Conservation (phyloP, 306 rosid genomes). For the Pterocarpus macrocarpus region DNA sequence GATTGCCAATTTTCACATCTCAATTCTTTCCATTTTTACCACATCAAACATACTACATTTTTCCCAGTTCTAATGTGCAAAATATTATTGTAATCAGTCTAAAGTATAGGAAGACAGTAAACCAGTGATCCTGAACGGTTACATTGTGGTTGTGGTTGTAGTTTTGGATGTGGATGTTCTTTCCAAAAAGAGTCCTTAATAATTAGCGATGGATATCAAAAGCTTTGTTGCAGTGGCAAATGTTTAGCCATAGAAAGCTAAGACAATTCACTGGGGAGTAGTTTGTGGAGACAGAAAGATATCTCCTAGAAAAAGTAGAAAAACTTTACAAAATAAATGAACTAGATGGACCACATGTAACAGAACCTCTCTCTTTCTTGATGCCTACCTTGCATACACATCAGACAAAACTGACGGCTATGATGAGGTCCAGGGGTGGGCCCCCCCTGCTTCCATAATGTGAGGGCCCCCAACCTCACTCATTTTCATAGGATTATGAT, state of each 20-base stretch:
- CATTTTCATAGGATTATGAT: slow-evolving; percentile 46
- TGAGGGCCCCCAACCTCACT: slow-evolving; percentile 47
- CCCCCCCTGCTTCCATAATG: slow-evolving; percentile 48
- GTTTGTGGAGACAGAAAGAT: slow-evolving; percentile 24
- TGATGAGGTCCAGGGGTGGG: slow-evolving; percentile 56
- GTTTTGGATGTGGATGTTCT: neutral
- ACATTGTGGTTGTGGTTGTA: neutral
- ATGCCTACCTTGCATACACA: slow-evolving; percentile 64
- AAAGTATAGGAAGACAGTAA: neutral
- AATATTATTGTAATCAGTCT: neutral
- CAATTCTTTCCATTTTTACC: neutral
- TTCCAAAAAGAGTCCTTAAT: neutral
- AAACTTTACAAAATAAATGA: slow-evolving; percentile 48
- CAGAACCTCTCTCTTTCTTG: slow-evolving; percentile 56
- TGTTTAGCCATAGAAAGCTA: slow-evolving; percentile 1
- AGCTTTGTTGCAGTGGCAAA: neutral
- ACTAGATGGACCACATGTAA: slow-evolving; percentile 49
- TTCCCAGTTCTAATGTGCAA: neutral
- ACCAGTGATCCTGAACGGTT: slow-evolving; percentile 18
- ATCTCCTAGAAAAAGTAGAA: slow-evolving; percentile 15
- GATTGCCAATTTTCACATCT: slow-evolving; percentile 11
- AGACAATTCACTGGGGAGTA: slow-evolving; percentile 24
- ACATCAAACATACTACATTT: neutral
- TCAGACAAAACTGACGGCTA: slow-evolving; percentile 73
- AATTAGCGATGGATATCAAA: neutral